Base-by-base conservation (phyloP, 768 basidiomycete genomes). In the Sistotremastrum suecicum region DNA sequence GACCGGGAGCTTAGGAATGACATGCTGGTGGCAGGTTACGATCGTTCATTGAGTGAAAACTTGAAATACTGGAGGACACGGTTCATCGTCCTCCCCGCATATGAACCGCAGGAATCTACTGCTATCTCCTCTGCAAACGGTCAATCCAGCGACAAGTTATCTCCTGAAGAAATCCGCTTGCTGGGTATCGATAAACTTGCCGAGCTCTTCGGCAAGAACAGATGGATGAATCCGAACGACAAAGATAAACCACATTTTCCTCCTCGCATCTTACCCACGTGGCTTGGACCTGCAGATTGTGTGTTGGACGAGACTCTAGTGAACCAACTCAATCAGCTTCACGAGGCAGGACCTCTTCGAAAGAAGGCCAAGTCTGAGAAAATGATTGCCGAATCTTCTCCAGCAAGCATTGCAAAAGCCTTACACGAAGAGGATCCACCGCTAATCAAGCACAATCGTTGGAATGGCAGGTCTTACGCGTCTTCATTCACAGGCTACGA, bases 21-120 rank as follows among this genome's bases (percentile, higher is more conserved):
- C 57, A 86, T 90, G 84, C 60, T 89, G 3, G 78, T 86, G 3
- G 80, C 81, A 34, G 83, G 85, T 1, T 84, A 89, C 53, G 83
- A 89, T 55, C 76, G 79, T 49, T 71, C 82, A 43, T 80, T 85
- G 58, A 77, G 76, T 54, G 85, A 89, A 49, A 80, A 83, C 2
- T 67, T 92, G 33, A 77, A 86, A 40, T 94, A 94, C 55, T 95
- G 94, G 88, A 74, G 92, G 8, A 97, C 91, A 0, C 72, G 92
- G 20, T 95, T 95, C 59, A 72, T 98, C 29, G 78, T 99, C 12
- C 84, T 99, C 31, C 94, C 94, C 0, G 81, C 88, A 0, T 68
- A 74, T 9, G 83, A 87, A 35, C 71, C 77, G 48, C 88, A 74
- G 3, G 49, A 41, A 50, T 63, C 68, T 34, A 58, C 69, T 2